Conservation (phyloP, 2,329 filamentous ascomycete genomes). For the Ophiocordyceps camponoti-leonardi region DNA sequence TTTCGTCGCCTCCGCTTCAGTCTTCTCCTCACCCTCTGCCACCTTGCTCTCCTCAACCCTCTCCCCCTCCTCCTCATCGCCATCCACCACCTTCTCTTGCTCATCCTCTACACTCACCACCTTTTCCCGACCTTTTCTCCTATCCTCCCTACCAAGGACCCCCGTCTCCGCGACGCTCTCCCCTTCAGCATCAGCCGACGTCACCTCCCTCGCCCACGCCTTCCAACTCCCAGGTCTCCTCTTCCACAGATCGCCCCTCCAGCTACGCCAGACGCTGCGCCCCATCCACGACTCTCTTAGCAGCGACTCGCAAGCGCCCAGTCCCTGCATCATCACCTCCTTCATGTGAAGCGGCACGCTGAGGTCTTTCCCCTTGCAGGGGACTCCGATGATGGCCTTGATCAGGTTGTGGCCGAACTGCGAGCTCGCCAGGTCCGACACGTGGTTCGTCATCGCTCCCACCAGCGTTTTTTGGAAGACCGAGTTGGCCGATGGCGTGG, state of each 20-base stretch:
- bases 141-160: not conserved
- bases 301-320: constrained; percentile 28
- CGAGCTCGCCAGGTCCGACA: constrained; percentile 27
- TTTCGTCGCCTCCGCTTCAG: too few species aligned
- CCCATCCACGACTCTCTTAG: constrained; percentile 37
- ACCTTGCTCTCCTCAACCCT: too few species aligned
- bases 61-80: too few species aligned
- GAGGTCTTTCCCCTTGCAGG: constrained; percentile 28
- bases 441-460: constrained; percentile 25
- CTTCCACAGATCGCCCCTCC: constrained; percentile 41
- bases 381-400: constrained; percentile 28
- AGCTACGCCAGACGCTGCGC: constrained; percentile 37
- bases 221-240: constrained; percentile 36
- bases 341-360: constrained; percentile 40
- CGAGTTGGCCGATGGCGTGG: constrained; percentile 28
- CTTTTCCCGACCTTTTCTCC: too few species aligned
- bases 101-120: too few species aligned
- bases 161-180: not conserved
- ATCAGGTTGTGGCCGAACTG: constrained; percentile 34
- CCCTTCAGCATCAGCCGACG: not conserved
- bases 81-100: too few species aligned
- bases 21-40: too few species aligned
- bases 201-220: constrained; percentile 34
- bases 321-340: constrained; percentile 31
- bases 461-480: constrained; percentile 39